Evolutionary conservation across 805 yeast species (phyloP), one percentile per base, ranked within the genome.

Genomic region (Metschnikowia arizonensis): DNA sequence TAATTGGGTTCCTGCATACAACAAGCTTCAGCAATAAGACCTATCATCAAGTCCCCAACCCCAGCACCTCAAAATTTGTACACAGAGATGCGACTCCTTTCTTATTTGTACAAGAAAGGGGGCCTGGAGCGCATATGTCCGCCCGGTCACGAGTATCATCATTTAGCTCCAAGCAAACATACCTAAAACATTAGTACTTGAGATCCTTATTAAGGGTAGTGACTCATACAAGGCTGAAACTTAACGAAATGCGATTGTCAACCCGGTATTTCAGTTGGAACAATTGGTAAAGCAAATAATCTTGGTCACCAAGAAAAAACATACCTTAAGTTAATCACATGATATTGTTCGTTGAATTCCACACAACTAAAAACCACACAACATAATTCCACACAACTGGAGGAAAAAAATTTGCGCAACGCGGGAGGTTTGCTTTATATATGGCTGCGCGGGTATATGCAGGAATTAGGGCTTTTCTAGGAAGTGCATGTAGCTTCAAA

Each of bases 211-310:
- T 21, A 24, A 38, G 29, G 37, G 43, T 46, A 7, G 36, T 19
- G 60, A 74, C 78, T 75, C 80, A 75, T 75, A 75, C 79, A 75
- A 75, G 80, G 80, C 79, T 75, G 80, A 75, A 75, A 75, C 80
- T 75, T 75, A 75, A 75, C 79, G 78, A 74, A 65, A 62, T 65
- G 74, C 73, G 56, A 63, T 73, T 74, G 79, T 76, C 79, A 66
- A 74, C 79, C 55, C 55, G 62, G 63, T 63, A 32, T 69, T 74
- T 76, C 81, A 72, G 81, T 75, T 63, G 81, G 80, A 76, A 76
- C 80, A 76, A 76, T 75, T 76, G 80, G 79, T 74, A 66, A 64
- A 50, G 74, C 74, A 69, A 69, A 69, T 71, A 71, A 71, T 71
- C 78, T 72, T 66, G 57, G 76, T 73, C 63, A 55, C 50, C 9